Evolutionary conservation across 352 stramenopile genomes (phyloP), one percentile per base, ranked within the genome.

Genomic region (Phytophthora multivora): DNA sequence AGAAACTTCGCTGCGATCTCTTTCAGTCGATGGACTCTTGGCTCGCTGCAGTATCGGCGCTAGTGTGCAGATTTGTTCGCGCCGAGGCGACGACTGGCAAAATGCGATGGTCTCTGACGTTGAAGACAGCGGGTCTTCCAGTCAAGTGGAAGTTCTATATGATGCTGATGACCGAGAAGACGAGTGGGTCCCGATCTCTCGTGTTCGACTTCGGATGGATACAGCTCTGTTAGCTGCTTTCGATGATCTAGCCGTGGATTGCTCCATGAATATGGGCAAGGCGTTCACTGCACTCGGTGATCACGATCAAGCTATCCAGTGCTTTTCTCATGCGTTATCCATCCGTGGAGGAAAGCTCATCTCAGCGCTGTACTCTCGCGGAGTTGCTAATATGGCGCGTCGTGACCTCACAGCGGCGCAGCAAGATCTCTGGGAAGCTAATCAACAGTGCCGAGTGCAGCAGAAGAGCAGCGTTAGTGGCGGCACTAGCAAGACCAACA

Each of bases 221-320:
- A 89, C 84, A 25, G 58, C 49, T 12, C 45, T 81, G 23, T 61
- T 91, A 16, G 54, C 63, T 40, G 63, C 63, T 10, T 91, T 91
- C 38, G 74, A 83, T 11, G 71, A 73, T 0, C 43, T 93, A 19
- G 52, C 67, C 12, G 78, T 90, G 12, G 77, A 91, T 69, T 90
- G 84, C 47, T 81, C 66, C 2, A 91, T 95, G 86, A 95, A 95
- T 54, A 89, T 91, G 75, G 86, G 80, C 26, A 93, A 92, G 63
- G 74, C 79, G 6, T 79, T 87, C 35, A 56, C 73, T 46, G 77
- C 79, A 43, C 51, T 95, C 18, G 54, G 70, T 30, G 74, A 91
- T 54, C 57, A 91, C 21, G 70, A 86, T 6, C 67, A 73, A 43
- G 77, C 84, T 2, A 63, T 86, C 11, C 66, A 90, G 50, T 88